Conservation (phyloP, 2,329 filamentous ascomycete species). For the Bisporella sp. region DNA sequence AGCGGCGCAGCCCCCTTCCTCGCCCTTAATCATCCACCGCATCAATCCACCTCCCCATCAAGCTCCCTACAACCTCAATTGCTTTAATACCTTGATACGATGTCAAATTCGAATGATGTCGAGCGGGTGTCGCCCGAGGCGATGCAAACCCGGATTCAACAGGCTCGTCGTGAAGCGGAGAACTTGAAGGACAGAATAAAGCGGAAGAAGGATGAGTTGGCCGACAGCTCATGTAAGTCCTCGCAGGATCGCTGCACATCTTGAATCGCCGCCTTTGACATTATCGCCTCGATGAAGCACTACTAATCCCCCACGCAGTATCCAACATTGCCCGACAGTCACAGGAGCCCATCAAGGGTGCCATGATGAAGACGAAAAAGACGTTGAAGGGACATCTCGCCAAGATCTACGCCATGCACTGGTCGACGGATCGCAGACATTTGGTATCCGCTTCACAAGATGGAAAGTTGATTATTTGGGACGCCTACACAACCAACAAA, state of each 20-base stretch:
- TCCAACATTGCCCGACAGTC: slow-evolving; percentile 88
- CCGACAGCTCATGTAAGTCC: slow-evolving; percentile 89
- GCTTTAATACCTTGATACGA: slow-evolving; percentile 13
- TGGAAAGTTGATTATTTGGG: slow-evolving; percentile 99
- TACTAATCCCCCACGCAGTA: slow-evolving; percentile 45
- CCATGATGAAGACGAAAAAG: slow-evolving; percentile 93
- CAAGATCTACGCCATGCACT: slow-evolving; percentile 99
- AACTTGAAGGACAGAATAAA: slow-evolving; percentile 98
- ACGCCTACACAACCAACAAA: slow-evolving; percentile 99
- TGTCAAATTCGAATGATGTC: slow-evolving; percentile 38
- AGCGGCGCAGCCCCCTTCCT: too few species aligned
- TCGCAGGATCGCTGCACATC: neutral
- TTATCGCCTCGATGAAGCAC: too few species aligned
- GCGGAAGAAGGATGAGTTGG: slow-evolving; percentile 99
- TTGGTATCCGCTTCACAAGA: slow-evolving; percentile 97
- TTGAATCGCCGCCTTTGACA: too few species aligned
- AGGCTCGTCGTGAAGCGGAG: slow-evolving; percentile 94
- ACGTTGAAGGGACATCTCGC: slow-evolving; percentile 96
- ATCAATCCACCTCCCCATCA: too few species aligned
- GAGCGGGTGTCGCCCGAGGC: slow-evolving; percentile 54
- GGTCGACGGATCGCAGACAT: slow-evolving; percentile 96
- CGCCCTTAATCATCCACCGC: too few species aligned
- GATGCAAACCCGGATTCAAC: slow-evolving; percentile 90
- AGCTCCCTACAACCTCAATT: neutral
- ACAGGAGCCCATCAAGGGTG: slow-evolving; percentile 84